Evolutionary conservation across 768 basidiomycete genomes (phyloP).

Genomic region (Filobasidium wieringae): DNA sequence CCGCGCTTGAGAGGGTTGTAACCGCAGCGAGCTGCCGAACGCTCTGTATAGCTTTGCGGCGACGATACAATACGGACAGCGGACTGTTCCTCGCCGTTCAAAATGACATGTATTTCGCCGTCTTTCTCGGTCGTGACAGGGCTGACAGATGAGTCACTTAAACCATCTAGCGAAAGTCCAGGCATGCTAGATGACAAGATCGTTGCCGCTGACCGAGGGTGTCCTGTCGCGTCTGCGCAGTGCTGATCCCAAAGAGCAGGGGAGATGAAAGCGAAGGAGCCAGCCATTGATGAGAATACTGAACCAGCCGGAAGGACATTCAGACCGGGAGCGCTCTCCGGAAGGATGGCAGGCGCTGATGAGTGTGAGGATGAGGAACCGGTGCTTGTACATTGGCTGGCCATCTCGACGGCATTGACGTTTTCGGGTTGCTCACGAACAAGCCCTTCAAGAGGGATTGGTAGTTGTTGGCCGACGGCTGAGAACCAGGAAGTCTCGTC

Average conservation of each 20-base stretch:
- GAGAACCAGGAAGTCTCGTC: constrained; percentile 6
- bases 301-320: neutral
- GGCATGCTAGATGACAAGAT: neutral
- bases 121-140: neutral
- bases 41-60: neutral
- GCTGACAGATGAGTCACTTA: neutral
- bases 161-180: neutral
- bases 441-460: neutral
- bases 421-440: neutral
- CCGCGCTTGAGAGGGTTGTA: neutral
- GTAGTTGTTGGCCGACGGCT: constrained; percentile 1
- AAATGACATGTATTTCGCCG: neutral
- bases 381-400: neutral
- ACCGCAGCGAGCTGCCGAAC: neutral
- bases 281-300: constrained; percentile 6
- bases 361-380: constrained; percentile 2
- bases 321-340: neutral
- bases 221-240: neutral
- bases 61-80: neutral
- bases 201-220: neutral
- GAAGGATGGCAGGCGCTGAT: neutral
- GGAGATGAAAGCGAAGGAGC: constrained; percentile 10
- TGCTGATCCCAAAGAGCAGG: neutral
- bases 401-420: neutral
- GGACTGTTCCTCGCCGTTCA: neutral